These are phyloP conservation scores for Talaromyces islandicus DNA, from an alignment of 2,329 filamentous ascomycete species.

Conservation along the genomic window DNA sequence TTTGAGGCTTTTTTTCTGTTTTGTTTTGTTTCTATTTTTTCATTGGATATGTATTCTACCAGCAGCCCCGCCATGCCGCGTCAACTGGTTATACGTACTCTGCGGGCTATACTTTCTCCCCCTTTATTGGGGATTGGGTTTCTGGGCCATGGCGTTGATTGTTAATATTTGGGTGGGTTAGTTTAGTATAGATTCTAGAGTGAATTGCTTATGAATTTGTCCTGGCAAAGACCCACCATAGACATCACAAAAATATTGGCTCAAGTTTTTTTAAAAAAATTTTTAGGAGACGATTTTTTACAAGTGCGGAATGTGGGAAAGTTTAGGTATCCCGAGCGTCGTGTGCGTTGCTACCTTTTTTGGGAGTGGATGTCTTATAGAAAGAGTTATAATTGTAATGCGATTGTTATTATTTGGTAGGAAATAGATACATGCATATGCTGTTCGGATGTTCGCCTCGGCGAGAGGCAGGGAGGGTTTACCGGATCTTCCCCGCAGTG, in stretches of 20 bases:
- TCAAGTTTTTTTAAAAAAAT: background rate
- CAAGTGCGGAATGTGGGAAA: background rate
- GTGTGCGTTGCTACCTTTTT: no score
- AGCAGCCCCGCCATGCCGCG: background rate
- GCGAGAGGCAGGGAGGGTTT: background rate
- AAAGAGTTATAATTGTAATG: background rate
- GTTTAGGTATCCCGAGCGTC: background rate
- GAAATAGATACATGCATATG: background rate
- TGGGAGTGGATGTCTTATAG: no score
- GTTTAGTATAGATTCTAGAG: background rate
- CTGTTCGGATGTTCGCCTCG: background rate
- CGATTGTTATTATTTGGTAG: background rate
- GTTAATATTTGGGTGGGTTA: background rate
- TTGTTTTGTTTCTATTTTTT: background rate
- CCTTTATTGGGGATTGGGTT: no score
- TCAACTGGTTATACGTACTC: background rate
- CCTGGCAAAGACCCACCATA: background rate
- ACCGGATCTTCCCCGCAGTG: background rate
- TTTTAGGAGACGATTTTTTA: background rate
- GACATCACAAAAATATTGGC: background rate
- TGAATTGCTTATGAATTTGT: background rate
- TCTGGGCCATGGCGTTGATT: background rate
- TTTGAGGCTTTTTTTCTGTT: background rate
- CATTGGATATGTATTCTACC: background rate
- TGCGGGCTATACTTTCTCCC: background rate